A percentile compares a stretch with the other conserved stretches of the same genome.
phyloP scores from a whole-genome alignment of 768 basidiomycete species.

The Imleria badia region DNA sequence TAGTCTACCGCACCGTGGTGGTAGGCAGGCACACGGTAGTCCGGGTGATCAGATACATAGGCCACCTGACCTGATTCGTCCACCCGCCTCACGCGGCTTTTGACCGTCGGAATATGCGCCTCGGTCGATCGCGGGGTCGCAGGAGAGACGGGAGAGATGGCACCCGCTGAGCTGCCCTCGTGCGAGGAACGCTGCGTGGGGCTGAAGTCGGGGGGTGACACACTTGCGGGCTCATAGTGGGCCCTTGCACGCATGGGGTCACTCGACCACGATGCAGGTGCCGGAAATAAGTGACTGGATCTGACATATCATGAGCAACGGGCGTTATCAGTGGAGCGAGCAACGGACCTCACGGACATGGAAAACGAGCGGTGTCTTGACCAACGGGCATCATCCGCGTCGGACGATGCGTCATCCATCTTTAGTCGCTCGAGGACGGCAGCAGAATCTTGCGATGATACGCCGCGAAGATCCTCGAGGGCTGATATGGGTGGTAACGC shows the following conservation, averaged over 20 bases:
- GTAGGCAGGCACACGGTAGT: slow-evolving; percentile 15
- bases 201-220: slow-evolving; percentile 19
- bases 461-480: slow-evolving; percentile 59
- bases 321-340: not conserved
- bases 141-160: slow-evolving; percentile 51
- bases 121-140: slow-evolving; percentile 50
- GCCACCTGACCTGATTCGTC: slow-evolving; percentile 13
- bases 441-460: slow-evolving; percentile 53
- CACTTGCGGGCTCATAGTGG: slow-evolving; percentile 15
- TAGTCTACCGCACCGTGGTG: slow-evolving; percentile 10
- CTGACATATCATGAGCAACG: slow-evolving; percentile 12
- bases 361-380: slow-evolving; percentile 46
- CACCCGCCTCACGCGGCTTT: slow-evolving; percentile 7
- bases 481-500: slow-evolving; percentile 70
- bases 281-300: slow-evolving; percentile 16
- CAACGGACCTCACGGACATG: slow-evolving; percentile 35
- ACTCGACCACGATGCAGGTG: slow-evolving; percentile 27
- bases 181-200: slow-evolving; percentile 36
- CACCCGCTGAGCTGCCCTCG: slow-evolving; percentile 47
- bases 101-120: slow-evolving; percentile 13
- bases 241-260: slow-evolving; percentile 17
- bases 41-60: slow-evolving; percentile 10
- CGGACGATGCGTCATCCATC: slow-evolving; percentile 44
- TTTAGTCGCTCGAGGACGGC: slow-evolving; percentile 66
- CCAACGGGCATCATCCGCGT: slow-evolving; percentile 31